Evolutionary conservation across 1,284 basidiomycete genomes (phyloP), one percentile per base, ranked within the genome.

Genomic region (Phlebopus sp.): DNA sequence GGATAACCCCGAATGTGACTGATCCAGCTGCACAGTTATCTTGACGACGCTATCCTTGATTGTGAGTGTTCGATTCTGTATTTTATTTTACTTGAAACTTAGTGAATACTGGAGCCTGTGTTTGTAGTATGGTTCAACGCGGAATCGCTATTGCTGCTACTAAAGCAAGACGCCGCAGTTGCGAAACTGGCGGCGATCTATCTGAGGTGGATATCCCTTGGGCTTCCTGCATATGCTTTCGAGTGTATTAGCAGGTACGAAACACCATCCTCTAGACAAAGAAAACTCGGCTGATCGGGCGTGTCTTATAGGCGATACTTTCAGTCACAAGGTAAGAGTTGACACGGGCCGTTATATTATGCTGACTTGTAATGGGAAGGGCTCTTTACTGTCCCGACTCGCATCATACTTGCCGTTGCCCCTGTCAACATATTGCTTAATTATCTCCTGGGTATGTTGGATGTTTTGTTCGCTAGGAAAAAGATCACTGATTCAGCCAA

Each of bases 81-180:
- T 11, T 4, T 9, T 29, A 8, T 29, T 29, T 29, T 11, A 29
- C 8, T 29, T 29, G 27, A 9, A 29, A 8, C 10, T 11, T 9
- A 29, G 27, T 8, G 10, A 29, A 11, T 29, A 15, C 5, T n/a
- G 9, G 21, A 86, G 82, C 85, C 85, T 0, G 80, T 83, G 47
- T 67, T 73, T 50, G 56, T 76, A 8, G 71, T 88, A 19, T 96
- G 91, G 91, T 80, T 86, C 64, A 90, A 87, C 51, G 82, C 90
- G 0, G 90, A 94, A 64, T 57, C 69, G 1, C 79, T 97, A 30
- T 76, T 97, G 0, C 73, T 96, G 15, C 70, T 75, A 42, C 75
- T 97, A n/a, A 81, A 81, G 41, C 94, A 97, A 74, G 90, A 95
- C 37, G 83, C 86, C 1, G 83, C 88, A 51, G 90, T 98, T 7